A percentile compares a stretch with the other conserved stretches of the same genome.
Evolutionary conservation across 176 grass and related monocot species (phyloP).

Genomic region (Bothriochloa decipiens): DNA sequence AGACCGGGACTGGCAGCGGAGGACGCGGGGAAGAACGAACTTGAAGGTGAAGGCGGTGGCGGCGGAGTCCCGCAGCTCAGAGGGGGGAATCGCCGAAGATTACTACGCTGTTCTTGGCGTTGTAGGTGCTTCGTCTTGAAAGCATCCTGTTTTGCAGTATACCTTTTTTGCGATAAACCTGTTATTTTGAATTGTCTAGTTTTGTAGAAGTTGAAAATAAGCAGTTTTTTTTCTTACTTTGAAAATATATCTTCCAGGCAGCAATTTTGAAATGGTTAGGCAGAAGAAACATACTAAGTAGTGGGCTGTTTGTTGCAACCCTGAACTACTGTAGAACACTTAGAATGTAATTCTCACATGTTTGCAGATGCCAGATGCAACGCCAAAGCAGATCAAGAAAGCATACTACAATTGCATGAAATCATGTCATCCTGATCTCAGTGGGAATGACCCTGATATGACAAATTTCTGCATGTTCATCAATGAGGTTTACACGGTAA

Average conservation of each 20-base stretch:
- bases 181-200: not conserved
- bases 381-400: slow-evolving; percentile 91
- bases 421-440: slow-evolving; percentile 90
- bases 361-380: slow-evolving; percentile 92
- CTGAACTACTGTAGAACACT: not conserved
- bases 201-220: not conserved
- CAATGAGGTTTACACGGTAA: slow-evolving; percentile 94
- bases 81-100: slow-evolving; percentile 73
- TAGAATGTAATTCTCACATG: not conserved
- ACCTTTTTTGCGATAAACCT: not conserved
- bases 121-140: slow-evolving; percentile 42
- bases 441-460: slow-evolving; percentile 87
- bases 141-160: not conserved
- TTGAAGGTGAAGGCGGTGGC: slow-evolving; percentile 51
- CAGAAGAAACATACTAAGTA: not conserved
- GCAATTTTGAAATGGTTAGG: slow-evolving; percentile 10
- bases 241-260: not conserved
- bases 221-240: not conserved
- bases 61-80: slow-evolving; percentile 41
- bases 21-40: slow-evolving; percentile 31
- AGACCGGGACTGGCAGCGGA: slow-evolving; percentile 2
- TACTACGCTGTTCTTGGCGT: slow-evolving; percentile 89
- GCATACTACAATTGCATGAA: slow-evolving; percentile 99
- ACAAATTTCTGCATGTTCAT: slow-evolving; percentile 99
- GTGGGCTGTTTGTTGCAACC: not conserved